Evolutionary conservation across 2,329 filamentous ascomycete species (phyloP).

Genomic region (Leptographium lundbergii): DNA sequence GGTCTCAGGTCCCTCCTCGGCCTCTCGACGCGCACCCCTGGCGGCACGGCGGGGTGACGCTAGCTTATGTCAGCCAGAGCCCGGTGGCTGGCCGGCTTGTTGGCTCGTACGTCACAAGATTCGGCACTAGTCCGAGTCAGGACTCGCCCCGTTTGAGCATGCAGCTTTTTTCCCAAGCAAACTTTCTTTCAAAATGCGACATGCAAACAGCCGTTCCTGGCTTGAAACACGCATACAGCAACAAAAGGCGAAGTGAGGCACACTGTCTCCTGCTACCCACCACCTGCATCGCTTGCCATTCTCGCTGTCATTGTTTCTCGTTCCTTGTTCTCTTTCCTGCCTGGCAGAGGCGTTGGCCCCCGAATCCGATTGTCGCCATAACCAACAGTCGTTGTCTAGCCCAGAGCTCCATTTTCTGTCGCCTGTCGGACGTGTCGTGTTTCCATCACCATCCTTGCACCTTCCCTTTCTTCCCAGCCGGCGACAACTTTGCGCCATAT

Average conservation of each 20-base stretch:
- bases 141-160: neutral
- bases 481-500: neutral
- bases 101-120: neutral
- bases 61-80: conserved; percentile 4
- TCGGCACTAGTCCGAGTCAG: neutral
- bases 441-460: neutral
- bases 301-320: neutral
- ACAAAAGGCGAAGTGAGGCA: neutral
- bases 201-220: neutral
- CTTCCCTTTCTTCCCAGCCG: neutral
- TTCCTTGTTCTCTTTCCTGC: neutral
- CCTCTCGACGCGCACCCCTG: conserved; percentile 1
- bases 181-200: neutral
- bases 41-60: neutral
- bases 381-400: neutral
- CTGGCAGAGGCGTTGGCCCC: neutral
- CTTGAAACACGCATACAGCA: neutral
- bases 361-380: neutral
- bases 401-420: neutral
- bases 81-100: neutral
- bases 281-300: neutral
- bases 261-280: neutral
- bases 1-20: conserved; percentile 1
- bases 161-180: conserved; percentile 3
- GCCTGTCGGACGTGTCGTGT: neutral